Conservation (phyloP, 257 asterid species). For the Salvia miltiorrhiza region DNA sequence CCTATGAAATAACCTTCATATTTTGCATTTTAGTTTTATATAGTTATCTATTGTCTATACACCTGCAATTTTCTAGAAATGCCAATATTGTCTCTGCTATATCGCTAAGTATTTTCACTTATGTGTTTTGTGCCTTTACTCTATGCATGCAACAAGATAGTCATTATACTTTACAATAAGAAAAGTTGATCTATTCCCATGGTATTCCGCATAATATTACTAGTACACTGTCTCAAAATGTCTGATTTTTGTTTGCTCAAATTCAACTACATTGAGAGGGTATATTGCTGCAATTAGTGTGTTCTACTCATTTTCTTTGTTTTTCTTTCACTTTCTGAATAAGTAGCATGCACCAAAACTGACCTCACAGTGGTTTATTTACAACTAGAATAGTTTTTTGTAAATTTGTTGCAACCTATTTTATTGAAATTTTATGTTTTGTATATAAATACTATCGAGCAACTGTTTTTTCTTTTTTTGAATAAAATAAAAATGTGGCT, state of each 20-base stretch:
- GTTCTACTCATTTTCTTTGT: neutral
- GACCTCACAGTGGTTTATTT: neutral
- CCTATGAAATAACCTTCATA: neutral
- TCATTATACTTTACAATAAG: neutral
- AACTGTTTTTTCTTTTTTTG: neutral
- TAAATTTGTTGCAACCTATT: neutral
- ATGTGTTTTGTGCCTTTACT: too few relatives aligned
- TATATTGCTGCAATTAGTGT: neutral
- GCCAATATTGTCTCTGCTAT: neutral
- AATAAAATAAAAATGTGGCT: neutral
- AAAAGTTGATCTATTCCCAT: neutral
- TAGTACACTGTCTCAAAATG: neutral
- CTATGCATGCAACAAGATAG: neutral
- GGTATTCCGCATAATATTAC: neutral
- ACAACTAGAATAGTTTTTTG: neutral
- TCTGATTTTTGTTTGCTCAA: neutral
- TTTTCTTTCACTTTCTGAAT: neutral
- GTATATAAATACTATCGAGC: neutral
- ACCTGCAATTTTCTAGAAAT: neutral
- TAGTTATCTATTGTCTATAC: too few relatives aligned
- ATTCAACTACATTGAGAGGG: neutral
- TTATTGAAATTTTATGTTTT: too few relatives aligned
- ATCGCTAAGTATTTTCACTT: too few relatives aligned
- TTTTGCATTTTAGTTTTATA: neutral
- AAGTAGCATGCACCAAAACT: neutral